Evolutionary conservation across 1,284 basidiomycete species (phyloP).

Genomic region (Mycosarcoma mackinlayi): DNA sequence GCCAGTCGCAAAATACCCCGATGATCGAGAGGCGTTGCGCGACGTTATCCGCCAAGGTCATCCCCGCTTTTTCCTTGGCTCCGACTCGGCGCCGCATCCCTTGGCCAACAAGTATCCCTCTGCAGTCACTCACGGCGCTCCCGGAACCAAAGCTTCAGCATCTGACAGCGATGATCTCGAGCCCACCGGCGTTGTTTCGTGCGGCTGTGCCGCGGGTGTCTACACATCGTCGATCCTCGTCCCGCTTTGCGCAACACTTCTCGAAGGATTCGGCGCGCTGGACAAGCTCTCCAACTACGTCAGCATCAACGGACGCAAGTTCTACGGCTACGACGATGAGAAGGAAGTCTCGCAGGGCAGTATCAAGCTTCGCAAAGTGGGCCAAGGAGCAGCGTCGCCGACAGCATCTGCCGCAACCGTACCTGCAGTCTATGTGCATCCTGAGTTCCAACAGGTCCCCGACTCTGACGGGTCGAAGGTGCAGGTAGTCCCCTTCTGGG

Average conservation of each 20-base stretch:
- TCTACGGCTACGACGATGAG: conserved; percentile 56
- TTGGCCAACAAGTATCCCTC: conserved; percentile 79
- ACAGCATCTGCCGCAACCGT: conserved; percentile 34
- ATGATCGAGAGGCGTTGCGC: conserved; percentile 86
- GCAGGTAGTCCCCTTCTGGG: conserved; percentile 88
- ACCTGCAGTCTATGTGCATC: conserved; percentile 59
- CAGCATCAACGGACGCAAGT: conserved; percentile 59
- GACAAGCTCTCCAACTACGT: conserved; percentile 63
- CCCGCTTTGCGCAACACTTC: conserved; percentile 65
- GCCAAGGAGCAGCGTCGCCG: background rate
- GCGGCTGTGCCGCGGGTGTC: conserved; percentile 66
- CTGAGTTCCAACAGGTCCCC: conserved; percentile 21
- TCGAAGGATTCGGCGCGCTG: conserved; percentile 66
- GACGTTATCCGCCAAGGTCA: conserved; percentile 81
- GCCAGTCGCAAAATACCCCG: conserved; percentile 95
- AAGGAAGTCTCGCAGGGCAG: conserved; percentile 19
- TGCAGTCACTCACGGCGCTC: conserved; percentile 52
- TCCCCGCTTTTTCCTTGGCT: conserved; percentile 96
- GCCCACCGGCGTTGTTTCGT: conserved; percentile 49
- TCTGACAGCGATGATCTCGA: conserved; percentile 41
- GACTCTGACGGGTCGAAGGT: conserved; percentile 61
- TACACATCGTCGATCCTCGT: conserved; percentile 66
- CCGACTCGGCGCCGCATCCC: conserved; percentile 95
- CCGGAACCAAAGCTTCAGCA: conserved; percentile 33
- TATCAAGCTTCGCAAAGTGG: conserved; percentile 50